A percentile compares a stretch with the other conserved stretches of the same genome.
Conservation (phyloP, 441 rosid species). For the Corymbia citriodora region DNA sequence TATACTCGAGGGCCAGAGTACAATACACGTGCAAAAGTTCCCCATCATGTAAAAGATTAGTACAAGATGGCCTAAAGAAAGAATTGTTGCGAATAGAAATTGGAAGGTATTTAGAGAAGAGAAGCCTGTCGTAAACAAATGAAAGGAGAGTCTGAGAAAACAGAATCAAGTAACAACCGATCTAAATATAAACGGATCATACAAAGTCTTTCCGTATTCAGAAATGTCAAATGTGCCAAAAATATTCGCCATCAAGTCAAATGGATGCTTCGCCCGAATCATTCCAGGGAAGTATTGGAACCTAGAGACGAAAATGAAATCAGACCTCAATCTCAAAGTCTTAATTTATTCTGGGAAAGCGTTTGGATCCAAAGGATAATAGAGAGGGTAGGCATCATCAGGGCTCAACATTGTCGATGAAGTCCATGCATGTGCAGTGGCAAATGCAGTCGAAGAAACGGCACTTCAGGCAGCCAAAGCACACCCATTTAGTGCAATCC, state of each 20-base stretch:
- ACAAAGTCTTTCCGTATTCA: neutral
- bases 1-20: neutral
- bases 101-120: neutral
- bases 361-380: neutral
- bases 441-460: constrained; percentile 30
- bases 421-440: constrained; percentile 23
- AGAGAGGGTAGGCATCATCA: neutral
- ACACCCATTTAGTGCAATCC: constrained; percentile 31
- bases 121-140: neutral
- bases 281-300: neutral
- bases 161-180: neutral
- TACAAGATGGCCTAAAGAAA: neutral
- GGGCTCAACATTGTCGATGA: constrained; percentile 26
- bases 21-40: neutral
- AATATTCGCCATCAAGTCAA: neutral
- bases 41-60: neutral
- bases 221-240: neutral
- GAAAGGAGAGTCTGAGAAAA: neutral
- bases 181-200: neutral
- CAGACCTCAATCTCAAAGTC: neutral
- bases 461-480: constrained; percentile 40
- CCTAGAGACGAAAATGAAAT: neutral
- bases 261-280: neutral
- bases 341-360: neutral
- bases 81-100: neutral